These are phyloP conservation scores for Fallopia convolvulus DNA, from an alignment of 148 eudicot species.

Conservation along the genomic window DNA sequence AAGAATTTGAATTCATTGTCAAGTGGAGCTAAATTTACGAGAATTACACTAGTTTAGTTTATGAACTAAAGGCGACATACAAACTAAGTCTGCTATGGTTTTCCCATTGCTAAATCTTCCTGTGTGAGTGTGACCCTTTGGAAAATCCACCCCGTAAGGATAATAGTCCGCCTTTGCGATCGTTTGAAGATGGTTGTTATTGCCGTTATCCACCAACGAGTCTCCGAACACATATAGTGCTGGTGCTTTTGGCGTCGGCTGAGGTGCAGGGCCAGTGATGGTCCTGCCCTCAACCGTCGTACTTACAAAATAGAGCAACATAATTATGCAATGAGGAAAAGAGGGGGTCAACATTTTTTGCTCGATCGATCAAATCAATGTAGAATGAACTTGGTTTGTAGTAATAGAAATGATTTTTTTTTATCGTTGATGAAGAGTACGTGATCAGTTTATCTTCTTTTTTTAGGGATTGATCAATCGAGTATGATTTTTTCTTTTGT, in stretches of 20 bases:
- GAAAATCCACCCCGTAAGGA: constrained; percentile 58
- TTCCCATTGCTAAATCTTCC: constrained; percentile 70
- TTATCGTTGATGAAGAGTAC: too few relatives aligned
- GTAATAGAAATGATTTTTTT: neutral
- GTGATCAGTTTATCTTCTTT: too few relatives aligned
- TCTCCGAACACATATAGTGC: constrained; percentile 73
- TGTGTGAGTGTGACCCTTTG: constrained; percentile 44
- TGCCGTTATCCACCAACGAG: constrained; percentile 61
- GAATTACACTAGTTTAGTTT: too few relatives aligned
- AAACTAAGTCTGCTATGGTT: constrained; percentile 57
- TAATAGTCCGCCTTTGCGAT: constrained; percentile 45
- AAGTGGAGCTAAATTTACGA: neutral
- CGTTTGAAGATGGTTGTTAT: constrained; percentile 56
- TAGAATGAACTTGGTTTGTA: neutral
- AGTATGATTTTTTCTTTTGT: neutral
- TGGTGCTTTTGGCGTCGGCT: constrained; percentile 23
- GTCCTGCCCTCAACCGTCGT: neutral
- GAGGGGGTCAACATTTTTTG: neutral
- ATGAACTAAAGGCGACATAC: constrained; percentile 14
- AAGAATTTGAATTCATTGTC: neutral
- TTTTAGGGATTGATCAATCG: neutral
- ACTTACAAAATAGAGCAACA: neutral
- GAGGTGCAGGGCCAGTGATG: neutral
- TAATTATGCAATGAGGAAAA: neutral
- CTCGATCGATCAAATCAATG: neutral